Evolutionary conservation across 1,284 basidiomycete species (phyloP), one percentile per base, ranked within the genome.

Genomic region (Pterula multifida): DNA sequence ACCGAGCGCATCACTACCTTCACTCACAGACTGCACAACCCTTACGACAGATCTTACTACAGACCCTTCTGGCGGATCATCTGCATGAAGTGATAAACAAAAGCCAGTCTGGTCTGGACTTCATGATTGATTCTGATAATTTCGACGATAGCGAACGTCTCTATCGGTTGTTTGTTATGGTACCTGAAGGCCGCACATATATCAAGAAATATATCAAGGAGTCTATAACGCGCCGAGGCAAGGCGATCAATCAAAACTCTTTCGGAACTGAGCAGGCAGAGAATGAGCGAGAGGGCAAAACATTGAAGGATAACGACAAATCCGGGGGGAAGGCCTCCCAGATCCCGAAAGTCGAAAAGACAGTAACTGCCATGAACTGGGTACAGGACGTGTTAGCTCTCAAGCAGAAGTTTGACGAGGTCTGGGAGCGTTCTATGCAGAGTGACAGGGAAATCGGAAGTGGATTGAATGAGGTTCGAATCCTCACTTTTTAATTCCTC

Each of bases 331-430:
- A 80, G 57, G 73, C 71, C 3, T 76, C 73, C 49, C 63, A 62
- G 9, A 61, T 64, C 15, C 64, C 63, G 32, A 62, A 65, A 4
- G 65, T 72, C 25, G 77, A 81, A 52, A 75, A 72, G 0, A 63
- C 75, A 26, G 59, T 67, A 2, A 56, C 73, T 17, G 96, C 95
- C 0, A 69, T 97, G 50, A 85, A 83, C 61, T 99, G 96, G 96
- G 95, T 98, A 0, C 85, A 96, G 65, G 85, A 90, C 57, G 88
- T 97, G 6, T 71, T 98, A 9, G 80, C 85, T 54, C 72, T 98
- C 53, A 97, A 98, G 66, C 90, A 95, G 67, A 89, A 81, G 61
- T 92, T 97, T 61, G 91, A 97, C 58, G 60, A 60, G 9, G 66
- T 96, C 6, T 85, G 92, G 75, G 74, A 69, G 45, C 64, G 73